Evolutionary conservation across 2,329 filamentous ascomycete species (phyloP), one percentile per base, ranked within the genome.

Genomic region (Aureobasidium musti): DNA sequence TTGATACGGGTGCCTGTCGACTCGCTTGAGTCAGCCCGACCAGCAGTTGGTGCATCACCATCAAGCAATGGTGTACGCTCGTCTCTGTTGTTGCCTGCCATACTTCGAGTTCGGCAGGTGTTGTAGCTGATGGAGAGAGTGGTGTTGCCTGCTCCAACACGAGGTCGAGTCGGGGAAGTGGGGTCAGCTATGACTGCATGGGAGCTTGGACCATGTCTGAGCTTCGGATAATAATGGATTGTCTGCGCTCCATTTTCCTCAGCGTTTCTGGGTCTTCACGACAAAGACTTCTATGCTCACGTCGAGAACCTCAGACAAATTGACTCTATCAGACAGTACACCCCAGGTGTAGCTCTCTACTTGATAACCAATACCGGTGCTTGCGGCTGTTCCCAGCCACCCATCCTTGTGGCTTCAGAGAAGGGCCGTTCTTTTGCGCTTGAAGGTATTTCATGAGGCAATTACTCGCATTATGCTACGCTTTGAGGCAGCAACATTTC

Each of bases 21-120:
- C 37, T 50, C 45, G 2, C 8, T 47, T 3, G 49, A 35, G 19
- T 47, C 61, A n/a, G 13, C 2, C 2, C 5, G 50, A 26, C 28
- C 7, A 11, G 26, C 11, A n/a, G 30, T 13, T 4, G 61, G 61
- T 13, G 39, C 49, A 28, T 54, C 61, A n/a, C 61, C 61, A 28
- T 56, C 39, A 28, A 65, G 49, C 39, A 65, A 47, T 2, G 61
- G 61, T 14, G 61, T 65, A 26, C 50, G 61, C 30, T 65, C 61
- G 37, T 39, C 56, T 8, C 43, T 54, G 28, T 65, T 56, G 50
- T 65, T 65, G 0, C 33, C n/a, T 56, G 61, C 61, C 61, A 65
- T 65, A 3, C 19, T 47, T 19, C 45, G 17, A 23, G 3, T 23
- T n/a, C 19, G 47, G 23, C 23, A 52, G 47, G 47, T 53, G 47